Evolutionary conservation across 805 yeast genomes (phyloP).

Genomic region (Myxozyma neotropica): DNA sequence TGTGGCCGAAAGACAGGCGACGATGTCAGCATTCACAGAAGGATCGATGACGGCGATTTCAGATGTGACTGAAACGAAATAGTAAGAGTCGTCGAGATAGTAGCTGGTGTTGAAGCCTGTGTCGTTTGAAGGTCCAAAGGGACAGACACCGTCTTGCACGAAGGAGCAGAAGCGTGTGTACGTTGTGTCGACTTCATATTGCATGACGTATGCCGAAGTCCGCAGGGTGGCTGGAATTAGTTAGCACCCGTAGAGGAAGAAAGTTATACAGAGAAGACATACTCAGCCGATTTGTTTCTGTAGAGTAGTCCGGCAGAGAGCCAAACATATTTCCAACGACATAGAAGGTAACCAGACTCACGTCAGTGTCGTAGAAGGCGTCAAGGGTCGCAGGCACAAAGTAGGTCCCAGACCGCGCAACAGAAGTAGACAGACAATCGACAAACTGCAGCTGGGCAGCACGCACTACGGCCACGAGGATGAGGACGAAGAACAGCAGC

Average conservation of each 20-base stretch:
- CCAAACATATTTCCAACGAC: constrained; percentile 29
- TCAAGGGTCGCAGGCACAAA: constrained; percentile 26
- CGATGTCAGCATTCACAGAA: constrained; percentile 34
- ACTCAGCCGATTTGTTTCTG: constrained; percentile 30
- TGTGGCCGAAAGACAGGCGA: constrained; percentile 54
- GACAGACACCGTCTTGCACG: constrained; percentile 35
- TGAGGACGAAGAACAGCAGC: not conserved
- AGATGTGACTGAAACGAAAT: constrained; percentile 36
- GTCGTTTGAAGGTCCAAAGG: constrained; percentile 35
- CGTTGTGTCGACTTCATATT: constrained; percentile 28
- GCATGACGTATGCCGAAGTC: constrained; percentile 34
- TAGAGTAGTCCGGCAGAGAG: constrained; percentile 25
- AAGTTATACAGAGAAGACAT: not conserved
- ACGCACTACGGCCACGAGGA: not conserved
- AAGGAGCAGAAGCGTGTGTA: constrained; percentile 39
- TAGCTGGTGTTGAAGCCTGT: constrained; percentile 13
- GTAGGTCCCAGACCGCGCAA: constrained; percentile 25
- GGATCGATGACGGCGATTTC: constrained; percentile 38
- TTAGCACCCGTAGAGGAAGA: not conserved
- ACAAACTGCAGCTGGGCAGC: constrained; percentile 22
- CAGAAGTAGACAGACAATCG: constrained; percentile 15
- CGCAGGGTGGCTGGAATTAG: constrained; percentile 36
- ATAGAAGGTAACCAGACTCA: constrained; percentile 10
- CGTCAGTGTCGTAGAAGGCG: constrained; percentile 21
- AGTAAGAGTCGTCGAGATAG: constrained; percentile 9